These are phyloP conservation scores for Ceratobasidium papillatum DNA, from an alignment of 1,284 basidiomycete genomes.

Conservation along the genomic window DNA sequence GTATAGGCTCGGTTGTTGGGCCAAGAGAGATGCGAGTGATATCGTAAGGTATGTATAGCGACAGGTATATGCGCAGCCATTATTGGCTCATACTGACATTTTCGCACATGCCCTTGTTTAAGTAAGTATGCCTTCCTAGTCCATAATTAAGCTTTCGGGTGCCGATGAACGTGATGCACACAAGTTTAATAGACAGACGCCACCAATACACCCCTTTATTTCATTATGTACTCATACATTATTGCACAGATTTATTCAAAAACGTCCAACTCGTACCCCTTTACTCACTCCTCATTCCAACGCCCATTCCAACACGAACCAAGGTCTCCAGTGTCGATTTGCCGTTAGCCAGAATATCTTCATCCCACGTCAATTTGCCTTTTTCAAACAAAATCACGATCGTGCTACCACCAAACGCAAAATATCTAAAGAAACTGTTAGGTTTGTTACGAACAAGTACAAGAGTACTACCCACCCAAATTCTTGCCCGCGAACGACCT, in stretches of 20 bases:
- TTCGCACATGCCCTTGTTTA: neutral
- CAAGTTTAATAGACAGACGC: too few relatives aligned
- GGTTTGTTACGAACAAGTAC: neutral
- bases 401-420: constrained; percentile 94
- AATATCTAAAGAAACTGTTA: constrained; percentile 59
- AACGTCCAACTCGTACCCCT: neutral
- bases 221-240: constrained; percentile 15
- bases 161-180: neutral
- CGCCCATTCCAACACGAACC: constrained; percentile 86
- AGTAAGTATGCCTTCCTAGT: too few relatives aligned
- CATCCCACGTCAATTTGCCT: constrained; percentile 85
- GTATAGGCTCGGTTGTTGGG: too few relatives aligned
- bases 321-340: constrained; percentile 84
- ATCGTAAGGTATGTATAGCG: too few relatives aligned
- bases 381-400: constrained; percentile 88
- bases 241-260: constrained; percentile 18
- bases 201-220: too few relatives aligned
- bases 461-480: constrained; percentile 61
- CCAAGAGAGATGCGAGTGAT: too few relatives aligned
- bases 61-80: too few relatives aligned
- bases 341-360: constrained; percentile 89
- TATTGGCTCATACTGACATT: too few relatives aligned
- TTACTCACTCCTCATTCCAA: constrained; percentile 59
- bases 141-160: too few relatives aligned
- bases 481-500: constrained; percentile 84